Evolutionary conservation across 1,284 basidiomycete genomes (phyloP).

Genomic region (Porphyrellus sp.): DNA sequence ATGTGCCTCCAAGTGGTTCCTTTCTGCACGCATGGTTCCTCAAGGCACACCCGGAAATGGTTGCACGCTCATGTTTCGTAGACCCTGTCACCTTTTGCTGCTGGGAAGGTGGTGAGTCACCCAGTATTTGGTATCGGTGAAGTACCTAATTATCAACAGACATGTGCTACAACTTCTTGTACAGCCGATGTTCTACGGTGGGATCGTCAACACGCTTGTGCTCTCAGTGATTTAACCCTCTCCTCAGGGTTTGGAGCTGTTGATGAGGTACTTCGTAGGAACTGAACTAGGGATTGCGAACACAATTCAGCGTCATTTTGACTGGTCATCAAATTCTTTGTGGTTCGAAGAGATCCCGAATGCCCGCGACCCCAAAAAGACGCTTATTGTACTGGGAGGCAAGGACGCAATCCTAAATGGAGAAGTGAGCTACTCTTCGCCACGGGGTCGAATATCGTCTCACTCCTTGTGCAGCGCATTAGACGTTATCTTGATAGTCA

Average conservation of each 20-base stretch:
- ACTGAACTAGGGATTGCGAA: conserved; percentile 85
- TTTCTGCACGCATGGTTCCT: conserved; percentile 83
- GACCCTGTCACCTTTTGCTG: conserved; percentile 88
- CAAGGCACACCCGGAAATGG: conserved; percentile 69
- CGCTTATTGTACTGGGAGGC: conserved; percentile 74
- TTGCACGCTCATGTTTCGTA: conserved; percentile 78
- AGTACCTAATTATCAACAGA: conserved; percentile 43
- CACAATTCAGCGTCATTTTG: conserved; percentile 79
- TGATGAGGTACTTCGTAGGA: conserved; percentile 85
- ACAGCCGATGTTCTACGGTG: conserved; percentile 62
- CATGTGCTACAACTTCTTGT: conserved; percentile 86
- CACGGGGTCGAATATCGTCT: conserved; percentile 1
- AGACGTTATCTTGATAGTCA: conserved; percentile 72
- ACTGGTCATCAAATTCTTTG: conserved; percentile 85
- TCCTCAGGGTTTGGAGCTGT: conserved; percentile 64
- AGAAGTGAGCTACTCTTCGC: conserved; percentile 41
- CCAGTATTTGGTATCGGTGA: background rate
- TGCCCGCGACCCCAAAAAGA: conserved; percentile 56
- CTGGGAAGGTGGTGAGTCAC: conserved; percentile 76
- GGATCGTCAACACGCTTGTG: conserved; percentile 23
- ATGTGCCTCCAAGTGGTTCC: conserved; percentile 49
- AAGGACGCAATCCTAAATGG: conserved; percentile 78
- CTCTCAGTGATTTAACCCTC: conserved; percentile 12
- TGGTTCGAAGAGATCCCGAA: conserved; percentile 88
- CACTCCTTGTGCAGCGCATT: conserved; percentile 51